Evolutionary conservation across 257 asterid species (phyloP).

Genomic region (Fraxinus pennsylvanica): DNA sequence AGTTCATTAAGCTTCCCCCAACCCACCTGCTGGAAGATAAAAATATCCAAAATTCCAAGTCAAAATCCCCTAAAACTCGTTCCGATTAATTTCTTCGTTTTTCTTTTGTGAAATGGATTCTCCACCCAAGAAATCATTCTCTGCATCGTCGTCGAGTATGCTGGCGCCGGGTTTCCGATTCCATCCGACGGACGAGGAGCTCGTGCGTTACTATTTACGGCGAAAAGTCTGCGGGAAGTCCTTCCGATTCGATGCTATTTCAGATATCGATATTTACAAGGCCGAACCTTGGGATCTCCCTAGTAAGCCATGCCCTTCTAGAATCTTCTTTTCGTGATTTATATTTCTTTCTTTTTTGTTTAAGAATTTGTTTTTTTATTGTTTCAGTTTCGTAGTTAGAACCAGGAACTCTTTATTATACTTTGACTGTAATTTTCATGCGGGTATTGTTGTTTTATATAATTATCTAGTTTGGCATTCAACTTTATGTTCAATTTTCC

Average conservation of each 20-base stretch:
- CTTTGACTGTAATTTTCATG: background rate
- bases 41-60: background rate
- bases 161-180: conserved; percentile 52
- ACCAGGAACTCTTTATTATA: background rate
- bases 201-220: conserved; percentile 45
- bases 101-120: background rate
- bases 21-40: background rate
- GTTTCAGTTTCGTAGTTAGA: background rate
- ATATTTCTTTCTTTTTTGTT: background rate
- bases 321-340: background rate
- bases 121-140: background rate
- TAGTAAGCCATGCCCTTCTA: conserved; percentile 22
- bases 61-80: background rate
- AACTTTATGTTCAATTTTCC: background rate
- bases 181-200: conserved; percentile 57
- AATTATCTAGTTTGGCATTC: background rate
- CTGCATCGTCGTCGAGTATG: conserved; percentile 20
- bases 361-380: background rate
- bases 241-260: conserved; percentile 41
- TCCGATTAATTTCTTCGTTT: background rate
- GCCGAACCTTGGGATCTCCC: conserved; percentile 64
- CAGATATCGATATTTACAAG: conserved; percentile 50
- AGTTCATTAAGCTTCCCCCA: background rate
- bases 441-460: background rate
- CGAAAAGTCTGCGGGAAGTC: conserved; percentile 42